Evolutionary conservation across 2,329 filamentous ascomycete genomes (phyloP), one percentile per base, ranked within the genome.

Genomic region (Pseudodiploospora longispora): DNA sequence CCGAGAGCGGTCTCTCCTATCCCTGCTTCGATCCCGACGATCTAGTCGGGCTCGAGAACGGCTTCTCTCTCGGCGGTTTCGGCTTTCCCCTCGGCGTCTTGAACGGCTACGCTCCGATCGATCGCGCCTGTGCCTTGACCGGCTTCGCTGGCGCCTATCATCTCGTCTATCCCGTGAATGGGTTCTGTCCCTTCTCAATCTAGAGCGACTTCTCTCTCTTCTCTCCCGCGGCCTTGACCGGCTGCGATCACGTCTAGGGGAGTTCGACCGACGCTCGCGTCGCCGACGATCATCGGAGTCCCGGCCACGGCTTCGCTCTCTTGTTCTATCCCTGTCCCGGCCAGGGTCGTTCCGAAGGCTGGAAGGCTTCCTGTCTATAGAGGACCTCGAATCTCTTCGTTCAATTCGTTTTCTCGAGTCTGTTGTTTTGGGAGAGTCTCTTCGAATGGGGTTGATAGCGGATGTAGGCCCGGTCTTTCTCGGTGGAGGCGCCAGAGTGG

Each of bases 391-490:
- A 55, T 64, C 64, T 42, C 55, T 67, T 28, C 48, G 42, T 5
- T 67, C 61, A 33, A 53, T 56, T 8, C 47, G 43, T 50, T 71
- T 75, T 50, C 66, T 72, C 6, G 59, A 47, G 19, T 72, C 68
- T 0, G 62, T 45, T 9, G 61, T 56, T 52, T 71, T 73, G 5
- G 70, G 59, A 3, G 71, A 67, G 10, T 74, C 69, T 40, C 62
- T 60, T 36, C 63, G 59, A 41, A 80, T 74, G 2, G 77, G 77
- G 44, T 78, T 71, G 46, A 81, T 81, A 30, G 77, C 77, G 19
- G 77, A 81, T 4, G 72, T 72, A 1, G 76, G 76, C 3, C 59
- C 64, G 58, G 71, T 39, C 64, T 73, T 67, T 59, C 68, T 64
- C 2, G 75, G 77, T 1, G 77, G 77, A 3, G 77, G 77, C 2